Evolutionary conservation across 495 filamentous ascomycete species (phyloP).

Genomic region (Aeminium ludgeri): DNA sequence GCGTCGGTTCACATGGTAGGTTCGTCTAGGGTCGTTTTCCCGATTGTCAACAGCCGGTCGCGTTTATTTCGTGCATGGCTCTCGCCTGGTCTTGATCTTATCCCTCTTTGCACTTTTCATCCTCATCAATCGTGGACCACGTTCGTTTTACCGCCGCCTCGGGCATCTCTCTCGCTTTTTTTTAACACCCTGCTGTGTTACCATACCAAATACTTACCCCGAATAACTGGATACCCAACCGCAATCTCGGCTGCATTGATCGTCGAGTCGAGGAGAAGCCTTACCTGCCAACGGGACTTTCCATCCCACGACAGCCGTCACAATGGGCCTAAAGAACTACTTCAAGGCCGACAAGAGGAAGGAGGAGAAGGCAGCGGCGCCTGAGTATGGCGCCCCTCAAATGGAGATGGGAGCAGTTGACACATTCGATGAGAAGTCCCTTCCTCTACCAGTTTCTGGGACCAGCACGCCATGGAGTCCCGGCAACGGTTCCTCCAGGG

Average conservation of each 20-base stretch:
- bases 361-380: neutral
- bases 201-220: too few relatives aligned
- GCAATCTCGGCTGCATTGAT: neutral
- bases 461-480: neutral
- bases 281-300: neutral
- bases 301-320: neutral
- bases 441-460: neutral
- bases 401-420: neutral
- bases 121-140: too few relatives aligned
- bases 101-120: too few relatives aligned
- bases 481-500: neutral
- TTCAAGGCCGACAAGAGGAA: conserved; percentile 7
- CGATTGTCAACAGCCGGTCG: too few relatives aligned
- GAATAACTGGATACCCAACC: too few relatives aligned
- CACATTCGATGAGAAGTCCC: conserved; percentile 6
- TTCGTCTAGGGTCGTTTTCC: too few relatives aligned
- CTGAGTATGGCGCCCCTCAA: neutral
- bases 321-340: conserved; percentile 8
- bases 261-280: neutral
- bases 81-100: too few relatives aligned
- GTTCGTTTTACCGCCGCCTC: too few relatives aligned
- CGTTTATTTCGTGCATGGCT: too few relatives aligned
- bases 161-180: too few relatives aligned
- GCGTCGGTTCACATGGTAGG: too few relatives aligned
- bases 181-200: too few relatives aligned